A percentile compares a stretch with the other conserved stretches of the same genome.
Evolutionary conservation across 2,329 filamentous ascomycete species (phyloP).

Genomic region (Penicillium sp.): DNA sequence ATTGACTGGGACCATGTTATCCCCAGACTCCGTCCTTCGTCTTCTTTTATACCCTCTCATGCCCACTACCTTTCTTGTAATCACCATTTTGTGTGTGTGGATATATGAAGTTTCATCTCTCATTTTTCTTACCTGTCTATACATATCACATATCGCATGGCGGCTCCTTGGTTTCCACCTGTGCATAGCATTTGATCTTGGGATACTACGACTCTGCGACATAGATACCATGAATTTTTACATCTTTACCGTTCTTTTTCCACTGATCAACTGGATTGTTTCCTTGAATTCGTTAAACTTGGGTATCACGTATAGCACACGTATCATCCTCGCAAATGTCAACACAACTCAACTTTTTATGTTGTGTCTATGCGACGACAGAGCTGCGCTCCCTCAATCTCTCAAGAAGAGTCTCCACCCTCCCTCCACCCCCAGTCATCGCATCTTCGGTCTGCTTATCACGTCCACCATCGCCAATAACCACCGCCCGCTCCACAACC

Average conservation of each 20-base stretch:
- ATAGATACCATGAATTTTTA: slow-evolving; percentile 19
- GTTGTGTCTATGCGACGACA: neutral
- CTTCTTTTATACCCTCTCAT: slow-evolving; percentile 7
- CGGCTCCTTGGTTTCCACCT: slow-evolving; percentile 22
- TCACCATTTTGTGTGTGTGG: slow-evolving; percentile 5
- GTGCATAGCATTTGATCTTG: slow-evolving; percentile 29
- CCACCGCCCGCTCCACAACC: slow-evolving; percentile 43
- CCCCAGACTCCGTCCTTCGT: neutral
- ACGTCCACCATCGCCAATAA: slow-evolving; percentile 43
- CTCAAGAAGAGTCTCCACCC: slow-evolving; percentile 38
- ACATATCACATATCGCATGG: slow-evolving; percentile 23
- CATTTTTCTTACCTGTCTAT: slow-evolving; percentile 16
- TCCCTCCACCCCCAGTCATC: slow-evolving; percentile 37
- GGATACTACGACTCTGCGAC: slow-evolving; percentile 11
- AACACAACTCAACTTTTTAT: neutral
- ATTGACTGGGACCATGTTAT: neutral
- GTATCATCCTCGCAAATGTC: neutral
- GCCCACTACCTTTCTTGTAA: slow-evolving; percentile 23
- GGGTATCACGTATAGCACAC: slow-evolving; percentile 14
- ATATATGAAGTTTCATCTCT: neutral
- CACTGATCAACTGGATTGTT: neutral
- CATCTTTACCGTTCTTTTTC: neutral
- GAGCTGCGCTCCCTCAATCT: slow-evolving; percentile 25
- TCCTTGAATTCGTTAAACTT: slow-evolving; percentile 3
- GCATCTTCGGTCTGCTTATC: slow-evolving; percentile 40